A percentile compares a stretch with the other conserved stretches of the same genome.
Conservation (phyloP, 257 asterid genomes). For the Galeopsis tetrahit region DNA sequence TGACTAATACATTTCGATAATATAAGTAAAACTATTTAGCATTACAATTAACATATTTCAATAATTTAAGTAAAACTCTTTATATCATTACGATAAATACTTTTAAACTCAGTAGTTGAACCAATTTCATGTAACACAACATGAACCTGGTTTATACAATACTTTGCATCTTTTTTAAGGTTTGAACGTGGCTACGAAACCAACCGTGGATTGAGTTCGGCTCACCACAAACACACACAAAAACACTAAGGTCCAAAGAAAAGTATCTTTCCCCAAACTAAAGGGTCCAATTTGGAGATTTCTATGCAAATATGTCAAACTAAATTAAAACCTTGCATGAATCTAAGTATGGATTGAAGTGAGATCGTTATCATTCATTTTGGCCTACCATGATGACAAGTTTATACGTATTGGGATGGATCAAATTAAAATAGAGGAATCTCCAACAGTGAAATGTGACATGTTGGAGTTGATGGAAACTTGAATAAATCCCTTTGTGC, state of each 20-base stretch:
- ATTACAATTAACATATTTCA: too few relatives aligned
- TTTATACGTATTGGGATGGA: not conserved
- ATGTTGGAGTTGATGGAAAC: conserved; percentile 13
- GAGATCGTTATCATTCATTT: conserved; percentile 15
- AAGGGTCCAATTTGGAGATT: not conserved
- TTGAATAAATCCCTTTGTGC: conserved; percentile 11
- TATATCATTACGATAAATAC: too few relatives aligned
- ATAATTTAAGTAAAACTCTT: too few relatives aligned
- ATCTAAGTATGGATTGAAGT: conserved; percentile 18
- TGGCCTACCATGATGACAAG: conserved; percentile 27
- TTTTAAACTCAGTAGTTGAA: too few relatives aligned
- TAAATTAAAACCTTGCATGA: conserved; percentile 28
- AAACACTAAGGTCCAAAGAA: not conserved
- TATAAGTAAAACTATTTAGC: too few relatives aligned
- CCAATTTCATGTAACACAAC: too few relatives aligned
- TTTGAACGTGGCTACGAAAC: too few relatives aligned
- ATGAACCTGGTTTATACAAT: too few relatives aligned
- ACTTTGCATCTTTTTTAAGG: too few relatives aligned
- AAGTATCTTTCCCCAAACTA: not conserved
- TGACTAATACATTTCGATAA: too few relatives aligned
- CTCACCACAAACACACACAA: too few relatives aligned
- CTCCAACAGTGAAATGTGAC: conserved; percentile 32
- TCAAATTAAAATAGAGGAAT: conserved; percentile 24
- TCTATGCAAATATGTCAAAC: conserved; percentile 22
- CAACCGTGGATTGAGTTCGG: too few relatives aligned